Conservation (phyloP, 768 basidiomycete genomes). For the Tulasnella sp. region DNA sequence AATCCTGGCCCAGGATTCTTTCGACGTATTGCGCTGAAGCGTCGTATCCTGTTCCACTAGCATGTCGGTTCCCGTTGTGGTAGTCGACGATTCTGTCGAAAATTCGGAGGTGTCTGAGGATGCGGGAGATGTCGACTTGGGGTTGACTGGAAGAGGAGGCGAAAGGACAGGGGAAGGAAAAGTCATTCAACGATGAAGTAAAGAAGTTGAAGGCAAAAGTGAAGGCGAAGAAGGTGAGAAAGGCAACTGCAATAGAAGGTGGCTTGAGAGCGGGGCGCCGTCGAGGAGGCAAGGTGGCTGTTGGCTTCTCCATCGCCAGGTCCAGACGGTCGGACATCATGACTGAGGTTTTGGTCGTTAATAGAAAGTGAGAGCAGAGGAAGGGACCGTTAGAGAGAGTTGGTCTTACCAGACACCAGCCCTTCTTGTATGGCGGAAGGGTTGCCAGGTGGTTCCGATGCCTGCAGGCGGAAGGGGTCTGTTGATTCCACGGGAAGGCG, state of each 20-base stretch:
- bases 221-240: neutral
- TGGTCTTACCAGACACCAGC: neutral
- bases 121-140: constrained; percentile 1
- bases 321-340: too few species aligned
- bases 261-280: neutral
- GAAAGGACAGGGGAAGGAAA: neutral
- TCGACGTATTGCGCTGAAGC: neutral
- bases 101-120: constrained; percentile 2
- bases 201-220: neutral
- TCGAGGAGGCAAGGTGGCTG: neutral
- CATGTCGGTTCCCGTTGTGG: neutral
- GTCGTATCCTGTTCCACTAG: neutral
- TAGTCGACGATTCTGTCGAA: constrained; percentile 1
- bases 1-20: neutral
- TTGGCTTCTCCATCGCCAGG: neutral
- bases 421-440: neutral
- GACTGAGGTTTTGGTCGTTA: too few species aligned
- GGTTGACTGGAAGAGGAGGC: neutral
- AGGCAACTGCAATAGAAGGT: neutral
- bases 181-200: neutral
- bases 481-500: neutral
- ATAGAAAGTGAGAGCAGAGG: neutral
- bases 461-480: neutral
- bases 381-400: neutral
- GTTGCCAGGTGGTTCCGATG: neutral